Evolutionary conservation across 352 stramenopile genomes (phyloP), one percentile per base, ranked within the genome.

Genomic region (Phytophthora pini): DNA sequence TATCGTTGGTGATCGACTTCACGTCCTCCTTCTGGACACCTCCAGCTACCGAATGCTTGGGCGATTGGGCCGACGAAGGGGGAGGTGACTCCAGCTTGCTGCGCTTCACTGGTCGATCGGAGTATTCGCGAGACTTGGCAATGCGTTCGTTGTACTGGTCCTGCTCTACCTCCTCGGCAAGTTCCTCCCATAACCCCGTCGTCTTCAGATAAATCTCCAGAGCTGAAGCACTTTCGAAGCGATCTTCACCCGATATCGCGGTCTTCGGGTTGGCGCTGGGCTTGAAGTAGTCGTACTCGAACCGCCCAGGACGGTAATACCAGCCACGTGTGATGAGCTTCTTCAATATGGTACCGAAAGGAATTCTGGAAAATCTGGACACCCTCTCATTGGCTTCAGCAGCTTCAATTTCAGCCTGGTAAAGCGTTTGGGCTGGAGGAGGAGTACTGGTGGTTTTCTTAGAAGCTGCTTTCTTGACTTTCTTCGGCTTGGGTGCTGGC

Each of bases 261-360:
- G 65, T 76, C 63, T 84, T 91, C 3, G 68, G 61, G 47, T 79
- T 89, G 38, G 67, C 54, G 32, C 72, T 75, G 3, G 85, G 82
- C 52, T 91, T 93, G 61, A 91, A 93, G 81, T 93, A 93, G 63
- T 93, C 82, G 56, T 93, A 93, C 70, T 93, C 85, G 56, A 93
- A 93, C 0, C 83, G 79, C 1, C 85, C 85, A 20, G 85, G 82
- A 8, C 82, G 79, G 56, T 89, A 92, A 47, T 73, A 75, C 85
- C 85, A 93, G 8, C 85, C 85, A 13, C 83, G 83, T 40, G 55
- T 34, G 5, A 82, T 15, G 2, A 93, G 64, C 39, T 82, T 87
- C 32, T 82, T 72, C 8, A 87, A 60, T 22, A 92, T 62, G 27
- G 84, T 82, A 40, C 85, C 85, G 55, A 89, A 87, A 15, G 78